Conservation (phyloP, 2,329 filamentous ascomycete species). For the Paracamarosporium sp. region DNA sequence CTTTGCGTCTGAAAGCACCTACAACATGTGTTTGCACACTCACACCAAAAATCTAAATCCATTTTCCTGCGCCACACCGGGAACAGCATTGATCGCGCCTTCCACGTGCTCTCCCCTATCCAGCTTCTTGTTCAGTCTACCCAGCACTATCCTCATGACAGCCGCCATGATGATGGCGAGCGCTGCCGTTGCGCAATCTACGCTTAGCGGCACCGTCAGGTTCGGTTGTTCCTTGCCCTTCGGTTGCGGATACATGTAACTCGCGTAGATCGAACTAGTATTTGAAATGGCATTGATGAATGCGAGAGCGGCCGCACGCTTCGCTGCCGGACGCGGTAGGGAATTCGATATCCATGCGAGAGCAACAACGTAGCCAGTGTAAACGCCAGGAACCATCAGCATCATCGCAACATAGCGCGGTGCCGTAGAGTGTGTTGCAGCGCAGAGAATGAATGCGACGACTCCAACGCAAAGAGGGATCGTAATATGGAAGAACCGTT, state of each 20-base stretch:
- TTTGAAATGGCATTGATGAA: conserved; percentile 79
- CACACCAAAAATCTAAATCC: conserved; percentile 72
- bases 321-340: conserved; percentile 76
- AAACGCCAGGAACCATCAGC: conserved; percentile 70
- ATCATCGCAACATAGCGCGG: conserved; percentile 75
- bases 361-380: conserved; percentile 66
- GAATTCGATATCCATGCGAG: conserved; percentile 79
- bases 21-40: neutral
- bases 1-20: no score
- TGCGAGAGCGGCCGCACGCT: conserved; percentile 74
- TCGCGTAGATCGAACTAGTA: conserved; percentile 71
- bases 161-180: conserved; percentile 70
- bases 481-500: conserved; percentile 73
- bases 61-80: conserved; percentile 63
- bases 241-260: conserved; percentile 69
- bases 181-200: conserved; percentile 71
- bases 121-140: conserved; percentile 72
- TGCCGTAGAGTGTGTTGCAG: conserved; percentile 64
- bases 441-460: conserved; percentile 71
- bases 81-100: conserved; percentile 60
- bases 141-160: conserved; percentile 67
- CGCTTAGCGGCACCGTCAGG: conserved; percentile 66
- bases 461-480: conserved; percentile 68
- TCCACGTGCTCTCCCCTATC: conserved; percentile 66
- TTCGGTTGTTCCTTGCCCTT: conserved; percentile 37